A percentile compares a stretch with the other conserved stretches of the same genome.
phyloP scores from a whole-genome alignment of 1,284 basidiomycete species.

The Apiotrichum porosum region DNA sequence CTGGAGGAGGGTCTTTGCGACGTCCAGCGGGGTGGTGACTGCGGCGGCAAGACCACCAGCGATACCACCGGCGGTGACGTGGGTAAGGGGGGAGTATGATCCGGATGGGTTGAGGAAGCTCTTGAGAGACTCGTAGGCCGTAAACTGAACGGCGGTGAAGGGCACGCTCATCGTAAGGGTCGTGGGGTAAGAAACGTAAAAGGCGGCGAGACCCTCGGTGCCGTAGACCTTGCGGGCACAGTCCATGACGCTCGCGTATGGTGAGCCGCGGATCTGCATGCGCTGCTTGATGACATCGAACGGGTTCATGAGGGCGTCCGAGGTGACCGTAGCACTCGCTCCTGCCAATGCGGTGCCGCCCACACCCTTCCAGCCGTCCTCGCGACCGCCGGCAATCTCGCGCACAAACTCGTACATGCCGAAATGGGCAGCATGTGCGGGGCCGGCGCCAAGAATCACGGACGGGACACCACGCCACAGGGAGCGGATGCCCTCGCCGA shows the following conservation, averaged over 20 bases:
- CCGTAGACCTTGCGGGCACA: constrained; percentile 78
- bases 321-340: constrained; percentile 88
- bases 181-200: constrained; percentile 98
- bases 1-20: constrained; percentile 84
- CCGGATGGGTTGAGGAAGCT: constrained; percentile 77
- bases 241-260: constrained; percentile 74
- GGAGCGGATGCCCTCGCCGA: constrained; percentile 83
- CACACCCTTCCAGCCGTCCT: constrained; percentile 45
- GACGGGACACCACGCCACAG: constrained; percentile 96
- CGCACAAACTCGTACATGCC: constrained; percentile 93
- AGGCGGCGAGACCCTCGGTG: constrained; percentile 81
- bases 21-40: constrained; percentile 93
- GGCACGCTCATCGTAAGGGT: constrained; percentile 96
- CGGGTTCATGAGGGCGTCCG: constrained; percentile 98
- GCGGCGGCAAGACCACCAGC: constrained; percentile 93
- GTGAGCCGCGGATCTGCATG: constrained; percentile 93
- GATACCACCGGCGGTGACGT: constrained; percentile 84
- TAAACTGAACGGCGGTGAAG: constrained; percentile 97
- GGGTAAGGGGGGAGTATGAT: constrained; percentile 83
- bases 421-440: constrained; percentile 97
- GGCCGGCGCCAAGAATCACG: constrained; percentile 95
- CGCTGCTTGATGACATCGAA: constrained; percentile 99
- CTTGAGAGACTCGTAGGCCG: constrained; percentile 93
- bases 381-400: constrained; percentile 75
- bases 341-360: constrained; percentile 74